Evolutionary conservation across 345 rosid genomes (phyloP).

Genomic region (Heritiera fomes): DNA sequence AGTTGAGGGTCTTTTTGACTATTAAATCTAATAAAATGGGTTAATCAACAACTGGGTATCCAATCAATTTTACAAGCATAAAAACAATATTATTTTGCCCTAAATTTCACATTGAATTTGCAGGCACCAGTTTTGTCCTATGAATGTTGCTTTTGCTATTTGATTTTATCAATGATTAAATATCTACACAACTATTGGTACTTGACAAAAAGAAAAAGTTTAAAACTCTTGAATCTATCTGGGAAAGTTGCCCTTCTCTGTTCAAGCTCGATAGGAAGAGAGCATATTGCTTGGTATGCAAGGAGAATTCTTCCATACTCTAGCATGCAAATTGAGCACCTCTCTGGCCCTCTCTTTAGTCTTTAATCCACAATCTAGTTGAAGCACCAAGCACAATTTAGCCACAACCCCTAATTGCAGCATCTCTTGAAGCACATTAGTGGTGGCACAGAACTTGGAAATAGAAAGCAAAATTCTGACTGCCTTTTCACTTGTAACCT

Average conservation of each 20-base stretch:
- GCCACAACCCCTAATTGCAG: conserved; percentile 70
- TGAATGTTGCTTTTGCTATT: background rate
- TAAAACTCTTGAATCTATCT: background rate
- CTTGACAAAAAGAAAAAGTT: no score
- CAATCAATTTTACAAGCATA: background rate
- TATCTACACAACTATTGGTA: background rate
- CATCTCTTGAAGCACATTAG: conserved; percentile 59
- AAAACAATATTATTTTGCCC: background rate
- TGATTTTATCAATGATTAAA: background rate
- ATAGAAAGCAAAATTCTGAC: conserved; percentile 62
- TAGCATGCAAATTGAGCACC: conserved; percentile 62
- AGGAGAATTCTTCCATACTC: conserved; percentile 65
- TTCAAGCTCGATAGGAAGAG: conserved; percentile 41
- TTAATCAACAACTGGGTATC: background rate
- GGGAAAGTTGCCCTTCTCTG: background rate
- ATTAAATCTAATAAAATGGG: no score
- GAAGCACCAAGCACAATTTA: conserved; percentile 66
- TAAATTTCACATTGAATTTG: background rate
- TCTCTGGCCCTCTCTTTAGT: conserved; percentile 65
- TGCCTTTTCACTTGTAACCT: conserved; percentile 57
- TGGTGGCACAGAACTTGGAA: conserved; percentile 58
- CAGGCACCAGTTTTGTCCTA: background rate
- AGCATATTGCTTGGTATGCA: conserved; percentile 46
- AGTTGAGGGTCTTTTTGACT: no score
- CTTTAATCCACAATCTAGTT: conserved; percentile 46